These are phyloP conservation scores for Ascochyta lentis DNA, from an alignment of 2,329 filamentous ascomycete genomes.

Conservation along the genomic window DNA sequence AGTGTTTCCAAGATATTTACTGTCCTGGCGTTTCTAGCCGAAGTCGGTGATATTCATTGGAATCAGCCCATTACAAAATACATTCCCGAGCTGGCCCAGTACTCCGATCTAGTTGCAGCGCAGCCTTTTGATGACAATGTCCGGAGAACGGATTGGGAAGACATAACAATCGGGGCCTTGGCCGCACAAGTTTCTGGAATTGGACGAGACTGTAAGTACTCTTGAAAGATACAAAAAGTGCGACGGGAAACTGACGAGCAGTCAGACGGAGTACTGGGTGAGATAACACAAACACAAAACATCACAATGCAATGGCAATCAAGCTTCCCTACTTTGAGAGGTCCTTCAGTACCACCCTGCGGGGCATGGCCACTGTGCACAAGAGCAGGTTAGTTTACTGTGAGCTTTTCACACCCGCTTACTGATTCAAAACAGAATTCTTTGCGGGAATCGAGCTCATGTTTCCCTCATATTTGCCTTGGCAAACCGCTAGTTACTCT, in stretches of 20 bases:
- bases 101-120: constrained; percentile 2
- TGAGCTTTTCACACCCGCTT: fast-evolving
- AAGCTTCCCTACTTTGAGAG: constrained; percentile 24
- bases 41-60: constrained; percentile 47
- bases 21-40: constrained; percentile 48
- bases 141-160: constrained; percentile 38
- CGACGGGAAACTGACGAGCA: constrained; percentile 46
- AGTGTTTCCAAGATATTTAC: constrained; percentile 52
- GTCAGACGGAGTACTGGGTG: constrained; percentile 37
- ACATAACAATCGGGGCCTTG: constrained; percentile 44
- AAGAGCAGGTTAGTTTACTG: constrained; percentile 21
- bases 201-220: constrained; percentile 36
- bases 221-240: neutral
- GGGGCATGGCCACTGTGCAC: constrained; percentile 33
- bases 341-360: constrained; percentile 25
- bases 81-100: constrained; percentile 37
- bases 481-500: constrained; percentile 44
- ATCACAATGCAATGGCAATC: constrained; percentile 19
- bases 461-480: constrained; percentile 44
- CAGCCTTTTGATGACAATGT: constrained; percentile 29
- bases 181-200: constrained; percentile 46
- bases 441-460: constrained; percentile 42
- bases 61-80: constrained; percentile 36
- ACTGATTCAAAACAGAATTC: constrained; percentile 37
- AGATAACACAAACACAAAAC: constrained; percentile 31